A percentile compares a stretch with the other conserved stretches of the same genome.
Conservation (phyloP, 352 stramenopile species). For the Pythium aphanidermatum region DNA sequence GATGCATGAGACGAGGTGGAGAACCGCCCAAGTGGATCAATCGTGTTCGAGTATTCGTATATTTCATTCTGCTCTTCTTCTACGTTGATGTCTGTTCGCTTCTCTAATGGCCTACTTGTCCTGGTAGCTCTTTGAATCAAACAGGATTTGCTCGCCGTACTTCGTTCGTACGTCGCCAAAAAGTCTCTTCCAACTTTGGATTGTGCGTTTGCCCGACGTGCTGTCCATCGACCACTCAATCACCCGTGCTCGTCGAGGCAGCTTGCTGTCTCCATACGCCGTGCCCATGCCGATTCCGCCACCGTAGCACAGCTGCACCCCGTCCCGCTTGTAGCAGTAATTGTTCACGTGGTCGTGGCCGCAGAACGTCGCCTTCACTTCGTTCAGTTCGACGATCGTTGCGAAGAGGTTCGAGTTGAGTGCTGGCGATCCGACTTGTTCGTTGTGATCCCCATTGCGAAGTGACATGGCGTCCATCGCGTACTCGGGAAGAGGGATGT, state of each 20-base stretch:
- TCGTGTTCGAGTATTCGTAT: too few species aligned
- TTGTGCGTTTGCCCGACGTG: conserved; percentile 9
- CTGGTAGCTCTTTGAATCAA: too few species aligned
- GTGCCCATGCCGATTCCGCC: conserved; percentile 19
- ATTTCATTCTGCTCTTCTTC: too few species aligned
- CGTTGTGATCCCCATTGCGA: not conserved
- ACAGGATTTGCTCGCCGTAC: too few species aligned
- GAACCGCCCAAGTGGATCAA: too few species aligned
- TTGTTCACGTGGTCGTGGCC: conserved; percentile 25
- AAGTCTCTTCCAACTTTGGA: conserved; percentile 19
- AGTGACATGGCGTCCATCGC: not conserved
- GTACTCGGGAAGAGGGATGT: conserved; percentile 22
- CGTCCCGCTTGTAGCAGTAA: conserved; percentile 19
- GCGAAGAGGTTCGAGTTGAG: conserved; percentile 15
- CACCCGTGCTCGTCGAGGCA: conserved; percentile 13
- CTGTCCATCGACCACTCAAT: conserved; percentile 18
- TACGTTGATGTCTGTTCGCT: too few species aligned
- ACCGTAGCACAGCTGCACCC: conserved; percentile 28
- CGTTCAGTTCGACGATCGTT: conserved; percentile 15
- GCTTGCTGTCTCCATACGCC: conserved; percentile 7
- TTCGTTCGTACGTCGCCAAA: too few species aligned
- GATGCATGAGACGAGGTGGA: too few species aligned
- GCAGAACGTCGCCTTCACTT: conserved; percentile 29
- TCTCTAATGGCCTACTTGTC: too few species aligned
- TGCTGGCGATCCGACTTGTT: conserved; percentile 4